Percentiles rank a stretch among this genome's conserved stretches.
Evolutionary conservation across 805 yeast species (phyloP).

Genomic region (Wickerhamomyces ciferrii): DNA sequence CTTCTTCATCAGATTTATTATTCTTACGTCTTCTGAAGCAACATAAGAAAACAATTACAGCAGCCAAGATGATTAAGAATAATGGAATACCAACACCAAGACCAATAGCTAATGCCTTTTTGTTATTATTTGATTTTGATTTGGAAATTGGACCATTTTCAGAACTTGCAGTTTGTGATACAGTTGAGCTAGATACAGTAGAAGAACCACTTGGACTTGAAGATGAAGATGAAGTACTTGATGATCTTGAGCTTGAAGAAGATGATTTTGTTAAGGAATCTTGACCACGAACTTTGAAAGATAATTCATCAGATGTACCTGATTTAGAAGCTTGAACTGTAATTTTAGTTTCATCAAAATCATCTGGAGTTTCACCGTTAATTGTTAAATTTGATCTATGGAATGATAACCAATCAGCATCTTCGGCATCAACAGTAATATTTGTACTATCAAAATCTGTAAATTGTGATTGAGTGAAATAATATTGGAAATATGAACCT

Average conservation of each 20-base stretch:
- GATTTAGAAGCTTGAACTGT: constrained; percentile 34
- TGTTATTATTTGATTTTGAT: constrained; percentile 20
- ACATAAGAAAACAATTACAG: constrained; percentile 46
- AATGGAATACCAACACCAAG: constrained; percentile 84
- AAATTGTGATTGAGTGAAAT: constrained; percentile 49
- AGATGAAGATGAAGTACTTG: constrained; percentile 20
- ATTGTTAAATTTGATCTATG: constrained; percentile 58
- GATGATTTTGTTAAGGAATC: constrained; percentile 22
- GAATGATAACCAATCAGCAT: constrained; percentile 61
- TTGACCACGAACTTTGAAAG: constrained; percentile 52
- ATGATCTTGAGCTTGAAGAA: constrained; percentile 18
- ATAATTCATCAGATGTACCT: constrained; percentile 30
- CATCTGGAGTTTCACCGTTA: constrained; percentile 57
- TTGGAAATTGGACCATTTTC: constrained; percentile 16
- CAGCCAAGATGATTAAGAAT: constrained; percentile 42
- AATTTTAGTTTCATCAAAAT: constrained; percentile 36
- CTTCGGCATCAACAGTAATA: constrained; percentile 37
- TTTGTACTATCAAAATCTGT: constrained; percentile 46
- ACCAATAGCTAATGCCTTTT: constrained; percentile 74
- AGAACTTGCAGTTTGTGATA: constrained; percentile 23
- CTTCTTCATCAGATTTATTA: constrained; percentile 22
- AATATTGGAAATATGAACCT: constrained; percentile 54
- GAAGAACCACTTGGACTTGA: constrained; percentile 26
- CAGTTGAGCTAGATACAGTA: constrained; percentile 18
- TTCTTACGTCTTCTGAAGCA: constrained; percentile 44